phyloP scores from a whole-genome alignment of 345 rosid species.

The Balakata baccata region DNA sequence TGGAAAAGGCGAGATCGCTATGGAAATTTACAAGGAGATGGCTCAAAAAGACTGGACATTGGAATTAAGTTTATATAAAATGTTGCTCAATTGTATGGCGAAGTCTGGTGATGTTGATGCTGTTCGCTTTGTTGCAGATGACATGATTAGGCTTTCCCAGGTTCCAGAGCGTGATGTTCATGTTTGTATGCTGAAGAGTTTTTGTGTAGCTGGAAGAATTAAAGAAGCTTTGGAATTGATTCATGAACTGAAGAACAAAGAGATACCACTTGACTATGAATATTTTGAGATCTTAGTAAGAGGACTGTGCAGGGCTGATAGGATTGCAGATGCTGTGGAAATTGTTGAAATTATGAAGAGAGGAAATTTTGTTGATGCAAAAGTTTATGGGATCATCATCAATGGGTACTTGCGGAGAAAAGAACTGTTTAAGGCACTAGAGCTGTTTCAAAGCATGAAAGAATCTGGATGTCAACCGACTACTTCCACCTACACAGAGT shows the following conservation, averaged over 20 bases:
- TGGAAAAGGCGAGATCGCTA: conserved; percentile 56
- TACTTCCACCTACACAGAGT: conserved; percentile 57
- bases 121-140: conserved; percentile 52
- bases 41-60: conserved; percentile 48
- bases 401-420: conserved; percentile 59
- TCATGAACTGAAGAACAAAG: conserved; percentile 53
- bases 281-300: conserved; percentile 62
- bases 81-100: conserved; percentile 47
- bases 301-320: conserved; percentile 66
- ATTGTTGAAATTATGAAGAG: conserved; percentile 66
- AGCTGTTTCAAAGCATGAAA: conserved; percentile 50
- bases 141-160: conserved; percentile 51
- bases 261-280: conserved; percentile 37
- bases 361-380: conserved; percentile 41
- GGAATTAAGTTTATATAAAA: conserved; percentile 49
- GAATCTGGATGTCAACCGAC: conserved; percentile 45
- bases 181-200: conserved; percentile 55
- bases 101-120: conserved; percentile 45
- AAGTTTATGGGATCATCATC: conserved; percentile 51
- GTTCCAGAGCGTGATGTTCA: conserved; percentile 51
- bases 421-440: conserved; percentile 54
- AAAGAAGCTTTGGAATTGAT: conserved; percentile 67
- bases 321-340: conserved; percentile 71
- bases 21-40: conserved; percentile 75
- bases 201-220: conserved; percentile 65